Conservation (phyloP, 371 early-diverging fungal genomes). For the Mycotypha africana region DNA sequence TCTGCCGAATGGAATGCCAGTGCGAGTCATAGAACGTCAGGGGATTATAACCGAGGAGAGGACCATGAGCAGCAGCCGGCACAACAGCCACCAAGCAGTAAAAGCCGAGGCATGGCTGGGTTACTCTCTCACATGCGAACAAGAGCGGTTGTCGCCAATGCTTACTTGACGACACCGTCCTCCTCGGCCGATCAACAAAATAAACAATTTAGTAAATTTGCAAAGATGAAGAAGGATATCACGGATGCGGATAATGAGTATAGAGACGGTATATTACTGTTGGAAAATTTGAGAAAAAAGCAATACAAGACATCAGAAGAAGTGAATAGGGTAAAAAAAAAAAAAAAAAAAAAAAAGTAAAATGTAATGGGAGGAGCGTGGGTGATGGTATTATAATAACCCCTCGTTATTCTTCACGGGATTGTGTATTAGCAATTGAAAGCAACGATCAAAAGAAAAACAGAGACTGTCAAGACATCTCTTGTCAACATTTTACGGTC, state of each 20-base stretch:
- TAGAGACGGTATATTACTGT: conserved; percentile 40
- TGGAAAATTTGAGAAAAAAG: conserved; percentile 44
- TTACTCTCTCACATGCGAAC: conserved; percentile 40
- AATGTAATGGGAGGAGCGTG: no score
- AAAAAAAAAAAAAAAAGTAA: background rate
- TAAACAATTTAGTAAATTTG: conserved; percentile 38
- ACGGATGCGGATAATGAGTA: conserved; percentile 54
- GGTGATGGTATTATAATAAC: no score
- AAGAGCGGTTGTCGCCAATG: conserved; percentile 13
- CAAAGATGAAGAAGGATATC: conserved; percentile 52
- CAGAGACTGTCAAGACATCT: conserved; percentile 9
- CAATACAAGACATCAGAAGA: conserved; percentile 32
- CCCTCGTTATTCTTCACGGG: background rate
- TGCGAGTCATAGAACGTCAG: background rate
- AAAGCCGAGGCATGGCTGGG: conserved; percentile 33
- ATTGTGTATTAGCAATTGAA: conserved; percentile 10
- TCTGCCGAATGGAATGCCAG: conserved; percentile 1
- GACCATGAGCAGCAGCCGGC: no score
- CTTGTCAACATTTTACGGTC: conserved; percentile 7
- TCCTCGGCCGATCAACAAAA: conserved; percentile 27
- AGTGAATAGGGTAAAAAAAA: conserved; percentile 32
- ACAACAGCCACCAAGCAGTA: conserved; percentile 1
- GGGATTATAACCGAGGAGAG: conserved; percentile 1
- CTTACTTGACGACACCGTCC: conserved; percentile 1
- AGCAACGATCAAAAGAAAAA: conserved; percentile 14